Evolutionary conservation across 2,329 filamentous ascomycete genomes (phyloP).

Genomic region (Magnaporthales sp.): DNA sequence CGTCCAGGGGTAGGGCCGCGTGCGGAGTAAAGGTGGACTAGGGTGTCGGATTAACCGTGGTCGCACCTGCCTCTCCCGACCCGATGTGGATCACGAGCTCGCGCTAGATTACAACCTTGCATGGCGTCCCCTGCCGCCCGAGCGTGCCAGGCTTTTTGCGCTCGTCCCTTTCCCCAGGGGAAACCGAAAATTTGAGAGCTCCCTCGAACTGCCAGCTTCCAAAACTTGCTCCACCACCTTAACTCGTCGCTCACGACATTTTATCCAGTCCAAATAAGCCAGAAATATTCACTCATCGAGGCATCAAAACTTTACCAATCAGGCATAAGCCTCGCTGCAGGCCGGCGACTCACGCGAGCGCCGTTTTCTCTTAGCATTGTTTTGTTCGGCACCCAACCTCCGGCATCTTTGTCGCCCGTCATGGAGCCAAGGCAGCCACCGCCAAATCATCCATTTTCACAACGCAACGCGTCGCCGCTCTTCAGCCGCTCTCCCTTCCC

Average conservation of each 20-base stretch:
- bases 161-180: neutral
- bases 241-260: neutral
- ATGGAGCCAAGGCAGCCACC: slow-evolving; percentile 27
- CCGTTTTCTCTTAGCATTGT: neutral
- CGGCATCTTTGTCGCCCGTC: neutral
- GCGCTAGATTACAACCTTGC: neutral
- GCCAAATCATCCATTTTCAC: slow-evolving; percentile 21
- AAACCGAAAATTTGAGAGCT: slow-evolving; percentile 1
- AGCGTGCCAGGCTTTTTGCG: slow-evolving; percentile 1
- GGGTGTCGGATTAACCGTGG: neutral
- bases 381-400: neutral
- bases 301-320: no score
- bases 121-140: slow-evolving; percentile 1
- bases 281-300: neutral
- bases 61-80: neutral
- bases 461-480: slow-evolving; percentile 23
- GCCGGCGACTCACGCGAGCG: neutral
- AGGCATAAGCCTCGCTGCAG: neutral
- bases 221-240: neutral
- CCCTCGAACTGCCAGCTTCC: neutral
- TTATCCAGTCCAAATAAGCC: neutral
- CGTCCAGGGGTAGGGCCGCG: neutral
- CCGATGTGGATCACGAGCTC: neutral
- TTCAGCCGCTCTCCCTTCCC: slow-evolving; percentile 21
- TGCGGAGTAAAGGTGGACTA: neutral